These are phyloP conservation scores for Metschnikowia borealis DNA, from an alignment of 805 yeast genomes.

Conservation along the genomic window DNA sequence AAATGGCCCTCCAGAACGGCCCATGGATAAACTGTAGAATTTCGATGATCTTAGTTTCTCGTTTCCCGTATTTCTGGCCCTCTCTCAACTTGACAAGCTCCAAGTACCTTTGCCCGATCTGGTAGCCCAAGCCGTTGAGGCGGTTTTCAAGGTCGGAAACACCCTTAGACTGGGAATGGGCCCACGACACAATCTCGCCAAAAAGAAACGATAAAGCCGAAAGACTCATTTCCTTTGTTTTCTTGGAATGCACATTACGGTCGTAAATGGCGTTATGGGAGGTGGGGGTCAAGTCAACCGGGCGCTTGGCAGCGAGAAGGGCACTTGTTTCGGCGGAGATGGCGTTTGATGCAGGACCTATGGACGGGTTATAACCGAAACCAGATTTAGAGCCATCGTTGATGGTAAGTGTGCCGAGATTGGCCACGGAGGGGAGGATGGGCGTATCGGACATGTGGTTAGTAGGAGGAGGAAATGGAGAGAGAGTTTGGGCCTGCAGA, in stretches of 20 bases:
- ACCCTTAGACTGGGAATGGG: constrained; percentile 58
- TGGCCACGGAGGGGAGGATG: constrained; percentile 17
- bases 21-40: constrained; percentile 69
- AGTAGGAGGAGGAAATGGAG: not conserved
- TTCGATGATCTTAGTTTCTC: constrained; percentile 65
- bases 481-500: not conserved
- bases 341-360: constrained; percentile 39
- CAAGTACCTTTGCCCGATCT: constrained; percentile 65
- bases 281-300: constrained; percentile 29
- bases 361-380: constrained; percentile 43
- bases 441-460: constrained; percentile 16
- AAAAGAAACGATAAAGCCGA: constrained; percentile 67
- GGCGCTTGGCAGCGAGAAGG: constrained; percentile 30
- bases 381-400: constrained; percentile 21
- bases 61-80: constrained; percentile 54
- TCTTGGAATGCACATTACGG: constrained; percentile 56
- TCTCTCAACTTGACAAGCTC: constrained; percentile 70
- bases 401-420: constrained; percentile 17
- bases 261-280: constrained; percentile 56
- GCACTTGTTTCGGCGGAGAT: constrained; percentile 37
- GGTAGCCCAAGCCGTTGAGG: constrained; percentile 71
- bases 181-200: constrained; percentile 64
- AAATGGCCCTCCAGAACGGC: constrained; percentile 66
- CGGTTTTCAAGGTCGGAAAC: constrained; percentile 55
- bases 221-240: constrained; percentile 62